These are phyloP conservation scores for Saccharomycopsis javanensis DNA, from an alignment of 805 yeast genomes.

Conservation along the genomic window DNA sequence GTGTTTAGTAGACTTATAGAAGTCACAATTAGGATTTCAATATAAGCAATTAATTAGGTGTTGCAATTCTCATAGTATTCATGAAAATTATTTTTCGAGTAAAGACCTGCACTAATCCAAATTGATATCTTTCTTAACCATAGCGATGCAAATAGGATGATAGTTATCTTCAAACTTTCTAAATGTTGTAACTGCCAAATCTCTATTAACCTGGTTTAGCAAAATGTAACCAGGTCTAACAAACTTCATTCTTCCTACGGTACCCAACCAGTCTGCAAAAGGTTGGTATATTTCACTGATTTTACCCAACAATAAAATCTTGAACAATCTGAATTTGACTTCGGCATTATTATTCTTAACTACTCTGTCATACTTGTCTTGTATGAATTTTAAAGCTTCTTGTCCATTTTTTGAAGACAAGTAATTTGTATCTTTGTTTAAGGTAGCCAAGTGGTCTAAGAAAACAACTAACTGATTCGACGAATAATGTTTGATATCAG, in stretches of 20 bases:
- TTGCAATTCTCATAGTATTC: no score
- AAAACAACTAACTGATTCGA: conserved; percentile 76
- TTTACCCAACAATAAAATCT: conserved; percentile 50
- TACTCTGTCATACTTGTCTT: conserved; percentile 33
- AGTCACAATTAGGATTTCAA: no score
- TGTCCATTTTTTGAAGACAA: conserved; percentile 28
- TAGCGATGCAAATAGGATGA: conserved; percentile 75
- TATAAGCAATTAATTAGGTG: no score
- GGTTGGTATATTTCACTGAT: conserved; percentile 36
- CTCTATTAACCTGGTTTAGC: conserved; percentile 52
- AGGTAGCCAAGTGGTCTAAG: conserved; percentile 53
- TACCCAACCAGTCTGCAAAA: conserved; percentile 77
- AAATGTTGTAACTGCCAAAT: conserved; percentile 59
- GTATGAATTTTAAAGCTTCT: conserved; percentile 27
- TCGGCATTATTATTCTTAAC: conserved; percentile 63
- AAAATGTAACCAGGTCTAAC: conserved; percentile 78
- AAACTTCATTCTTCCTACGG: conserved; percentile 91
- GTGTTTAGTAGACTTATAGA: no score
- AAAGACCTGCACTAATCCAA: not conserved
- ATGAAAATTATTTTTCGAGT: no score
- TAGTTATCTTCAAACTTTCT: conserved; percentile 46
- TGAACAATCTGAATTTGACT: conserved; percentile 68
- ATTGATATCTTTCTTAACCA: conserved; percentile 66
- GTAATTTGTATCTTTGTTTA: conserved; percentile 37
- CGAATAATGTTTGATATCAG: conserved; percentile 49